Conservation (phyloP, 768 basidiomycete genomes). For the Rhodotorula paludigena region DNA sequence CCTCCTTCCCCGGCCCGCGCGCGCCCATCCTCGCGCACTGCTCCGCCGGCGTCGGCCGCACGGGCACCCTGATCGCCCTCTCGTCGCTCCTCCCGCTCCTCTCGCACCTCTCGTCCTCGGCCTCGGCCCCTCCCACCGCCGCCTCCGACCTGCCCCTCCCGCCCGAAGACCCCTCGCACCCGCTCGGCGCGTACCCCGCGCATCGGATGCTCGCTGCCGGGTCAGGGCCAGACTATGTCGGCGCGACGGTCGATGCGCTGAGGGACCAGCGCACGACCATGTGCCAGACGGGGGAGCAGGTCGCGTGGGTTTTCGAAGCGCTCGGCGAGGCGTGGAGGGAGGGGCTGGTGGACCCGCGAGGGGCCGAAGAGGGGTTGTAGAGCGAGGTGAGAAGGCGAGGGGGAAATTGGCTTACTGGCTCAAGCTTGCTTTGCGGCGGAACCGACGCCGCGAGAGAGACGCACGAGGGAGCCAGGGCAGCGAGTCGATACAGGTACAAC, state of each 20-base stretch:
- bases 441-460: too few species aligned
- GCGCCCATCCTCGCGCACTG: constrained; percentile 63
- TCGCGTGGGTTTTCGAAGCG: constrained; percentile 27
- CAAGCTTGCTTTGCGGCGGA: too few species aligned
- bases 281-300: constrained; percentile 38
- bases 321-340: constrained; percentile 12
- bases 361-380: neutral
- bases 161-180: neutral
- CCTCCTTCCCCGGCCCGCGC: neutral
- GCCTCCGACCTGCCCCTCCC: neutral
- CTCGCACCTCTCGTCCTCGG: neutral
- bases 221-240: constrained; percentile 24
- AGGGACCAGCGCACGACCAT: constrained; percentile 41
- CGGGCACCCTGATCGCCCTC: constrained; percentile 77
- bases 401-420: too few species aligned
- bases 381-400: too few species aligned
- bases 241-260: constrained; percentile 34
- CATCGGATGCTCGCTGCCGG: neutral
- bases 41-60: constrained; percentile 81
- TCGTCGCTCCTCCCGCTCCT: constrained; percentile 65
- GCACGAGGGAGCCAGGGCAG: too few species aligned
- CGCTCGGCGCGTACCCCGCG: constrained; percentile 6
- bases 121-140: neutral
- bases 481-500: too few species aligned
- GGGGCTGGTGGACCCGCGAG: neutral